Evolutionary conservation across 805 yeast genomes (phyloP), one percentile per base, ranked within the genome.

Genomic region (Candida palmyrensis): DNA sequence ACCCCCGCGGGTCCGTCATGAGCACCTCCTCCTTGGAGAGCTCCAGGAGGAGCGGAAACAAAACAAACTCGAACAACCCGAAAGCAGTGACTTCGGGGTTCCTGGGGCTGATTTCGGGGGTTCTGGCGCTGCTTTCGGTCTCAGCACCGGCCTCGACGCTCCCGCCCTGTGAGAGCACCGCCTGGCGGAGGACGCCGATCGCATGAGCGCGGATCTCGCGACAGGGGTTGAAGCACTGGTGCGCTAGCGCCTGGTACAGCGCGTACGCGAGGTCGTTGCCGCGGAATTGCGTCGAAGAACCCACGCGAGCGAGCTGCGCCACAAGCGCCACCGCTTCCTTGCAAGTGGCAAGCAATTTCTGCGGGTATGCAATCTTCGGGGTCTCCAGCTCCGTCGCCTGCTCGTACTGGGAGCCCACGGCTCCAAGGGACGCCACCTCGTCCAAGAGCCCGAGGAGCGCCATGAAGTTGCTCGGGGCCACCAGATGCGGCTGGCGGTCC

Each of bases 161-260:
- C n/a, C n/a, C n/a, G n/a, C n/a, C n/a, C n/a, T n/a, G n/a, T 3
- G 78, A 62, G 9, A 79, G 55, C 8, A 79, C 48, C 4, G 72
- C 59, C 4, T 65, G 58, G 38, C 82, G 83, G 32, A 89, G 66
- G 0, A 74, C 55, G 14, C 68, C 67, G 26, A 87, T 57, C 0
- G 95, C 89, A 53, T 70, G 75, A 0, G 71, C 56, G 25, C 95
- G 65, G 8, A 88, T 63, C 48, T 84, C 88, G 18, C 85, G 66
- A 52, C 95, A 85, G 13, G 96, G 95, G 48, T 88, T 88, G 51
- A 82, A 72, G 52, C 96, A 84, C 53, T 89, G 96, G 48, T 83
- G 90, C 0, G 92, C 87, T 34, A 88, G 66, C 0, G 94, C 94
- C 50, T 86, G 90, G 18, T 83, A 66, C 39, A 85, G 63, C 1